Conservation (phyloP, 2,329 filamentous ascomycete genomes). For the Penicillium griseofulvum region DNA sequence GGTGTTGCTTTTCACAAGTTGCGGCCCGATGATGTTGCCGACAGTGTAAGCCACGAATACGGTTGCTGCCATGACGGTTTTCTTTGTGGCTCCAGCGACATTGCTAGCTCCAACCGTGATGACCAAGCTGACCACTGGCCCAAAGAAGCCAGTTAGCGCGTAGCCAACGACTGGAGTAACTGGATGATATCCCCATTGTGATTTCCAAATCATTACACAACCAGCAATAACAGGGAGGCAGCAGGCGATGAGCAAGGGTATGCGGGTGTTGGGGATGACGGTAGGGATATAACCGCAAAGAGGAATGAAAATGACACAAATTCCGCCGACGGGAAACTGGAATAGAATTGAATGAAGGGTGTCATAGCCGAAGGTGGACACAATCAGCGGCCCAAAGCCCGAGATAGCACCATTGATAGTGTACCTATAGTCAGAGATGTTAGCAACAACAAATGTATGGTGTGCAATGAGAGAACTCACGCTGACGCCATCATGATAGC, state of each 20-base stretch:
- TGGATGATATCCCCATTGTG: slow-evolving; percentile 60
- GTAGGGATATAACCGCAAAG: slow-evolving; percentile 64
- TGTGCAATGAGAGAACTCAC: slow-evolving; percentile 26
- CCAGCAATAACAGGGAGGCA: slow-evolving; percentile 73
- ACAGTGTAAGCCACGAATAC: slow-evolving; percentile 76
- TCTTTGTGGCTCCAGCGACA: slow-evolving; percentile 73
- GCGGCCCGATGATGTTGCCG: slow-evolving; percentile 73
- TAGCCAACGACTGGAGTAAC: slow-evolving; percentile 68
- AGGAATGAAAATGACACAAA: slow-evolving; percentile 67
- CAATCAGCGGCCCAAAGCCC: slow-evolving; percentile 69
- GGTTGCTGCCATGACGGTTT: slow-evolving; percentile 70
- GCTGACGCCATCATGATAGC: slow-evolving; percentile 67
- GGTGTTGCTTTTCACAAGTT: slow-evolving; percentile 66
- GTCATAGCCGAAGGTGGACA: slow-evolving; percentile 67
- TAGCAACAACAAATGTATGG: not conserved
- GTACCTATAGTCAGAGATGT: slow-evolving; percentile 47
- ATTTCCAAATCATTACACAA: slow-evolving; percentile 72
- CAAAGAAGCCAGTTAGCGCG: slow-evolving; percentile 70
- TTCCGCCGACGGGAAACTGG: slow-evolving; percentile 69
- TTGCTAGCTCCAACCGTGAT: slow-evolving; percentile 63
- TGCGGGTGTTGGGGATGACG: slow-evolving; percentile 60
- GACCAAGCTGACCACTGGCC: slow-evolving; percentile 64
- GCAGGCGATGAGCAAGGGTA: slow-evolving; percentile 62
- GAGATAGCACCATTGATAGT: slow-evolving; percentile 70
- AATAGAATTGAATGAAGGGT: slow-evolving; percentile 66